phyloP scores from a whole-genome alignment of 176 grass and related monocot species.

The Zoysia japonica region DNA sequence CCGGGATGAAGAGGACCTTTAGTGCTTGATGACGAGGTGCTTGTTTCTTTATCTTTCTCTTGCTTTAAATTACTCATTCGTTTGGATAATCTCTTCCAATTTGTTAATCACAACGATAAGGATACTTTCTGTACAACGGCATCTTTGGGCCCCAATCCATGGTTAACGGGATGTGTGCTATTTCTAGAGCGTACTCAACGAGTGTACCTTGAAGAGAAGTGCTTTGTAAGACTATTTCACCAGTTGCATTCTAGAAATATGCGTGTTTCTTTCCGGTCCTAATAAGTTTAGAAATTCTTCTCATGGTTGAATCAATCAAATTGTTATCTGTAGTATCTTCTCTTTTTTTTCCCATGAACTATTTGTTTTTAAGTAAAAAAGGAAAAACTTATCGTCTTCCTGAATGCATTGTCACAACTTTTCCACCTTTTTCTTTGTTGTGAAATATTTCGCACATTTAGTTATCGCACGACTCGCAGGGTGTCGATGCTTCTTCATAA shows the following conservation, averaged over 20 bases:
- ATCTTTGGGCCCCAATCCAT: conserved; percentile 38
- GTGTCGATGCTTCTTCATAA: background rate
- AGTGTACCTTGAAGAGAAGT: conserved; percentile 3
- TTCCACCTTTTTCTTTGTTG: too few relatives aligned
- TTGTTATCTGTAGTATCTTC: background rate
- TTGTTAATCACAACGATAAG: conserved; percentile 30
- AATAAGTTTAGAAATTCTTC: background rate
- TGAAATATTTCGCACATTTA: background rate
- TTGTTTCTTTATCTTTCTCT: background rate
- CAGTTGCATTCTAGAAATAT: background rate
- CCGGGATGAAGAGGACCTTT: conserved; percentile 32
- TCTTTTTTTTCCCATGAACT: background rate
- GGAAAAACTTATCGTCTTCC: background rate
- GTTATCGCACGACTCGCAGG: background rate
- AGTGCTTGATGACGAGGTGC: conserved; percentile 36
- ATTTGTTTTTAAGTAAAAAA: background rate
- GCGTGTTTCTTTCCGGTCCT: background rate
- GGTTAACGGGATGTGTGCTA: conserved; percentile 35
- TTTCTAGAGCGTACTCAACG: conserved; percentile 18
- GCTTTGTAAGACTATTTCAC: background rate
- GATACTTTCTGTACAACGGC: background rate
- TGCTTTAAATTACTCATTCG: background rate
- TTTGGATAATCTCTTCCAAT: conserved; percentile 1
- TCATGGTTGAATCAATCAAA: background rate
- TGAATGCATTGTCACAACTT: background rate